Evolutionary conservation across 2,329 filamentous ascomycete species (phyloP), one percentile per base, ranked within the genome.

Genomic region (Aureobasidium vineae): DNA sequence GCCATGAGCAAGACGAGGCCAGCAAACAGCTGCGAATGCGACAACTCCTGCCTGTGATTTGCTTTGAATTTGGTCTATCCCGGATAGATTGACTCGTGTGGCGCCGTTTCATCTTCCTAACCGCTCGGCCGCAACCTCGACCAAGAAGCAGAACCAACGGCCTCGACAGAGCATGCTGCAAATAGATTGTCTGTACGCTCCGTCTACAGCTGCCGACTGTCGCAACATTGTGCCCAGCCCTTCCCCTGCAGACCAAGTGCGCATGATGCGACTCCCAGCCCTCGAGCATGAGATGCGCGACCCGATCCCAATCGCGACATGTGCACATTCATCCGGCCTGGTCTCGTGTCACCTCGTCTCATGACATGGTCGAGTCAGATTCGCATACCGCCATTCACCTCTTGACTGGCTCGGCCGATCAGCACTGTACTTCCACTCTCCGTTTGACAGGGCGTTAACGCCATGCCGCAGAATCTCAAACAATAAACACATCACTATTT

Each of bases 401-500:
- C 47, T 64, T 54, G 33, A 40, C 15, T 54, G 31, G 28, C 26
- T 64, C 36, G 36, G 61, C 26, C 61, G 61, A 64, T 54, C 61
- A 54, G 21, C 61, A 36, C 47, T 64, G 49, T 52, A 21, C 43
- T 52, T 52, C 57, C 40, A 64, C 47, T 64, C 61, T 54, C 31
- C 49, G 61, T 33, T 53, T 54, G 61, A 54, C 61, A 64, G 23
- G 61, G 61, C 61, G 61, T 64, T 52, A 45, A 49, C 61, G 61
- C 61, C 61, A 43, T 36, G 61, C 49, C 49, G 61, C 61, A 54
- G 21, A 45, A 33, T 53, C 40, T 45, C 47, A 64, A 64, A 64
- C 61, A 45, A 54, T 64, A 64, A 64, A 64, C 61, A 64, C 38
- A 54, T 64, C 61, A 64, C 61, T 50, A 43, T 64, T 54, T 63